Percentiles rank a stretch among this genome's conserved stretches.
Evolutionary conservation across 345 rosid species (phyloP).

Genomic region (Sonneratia caseolaris): DNA sequence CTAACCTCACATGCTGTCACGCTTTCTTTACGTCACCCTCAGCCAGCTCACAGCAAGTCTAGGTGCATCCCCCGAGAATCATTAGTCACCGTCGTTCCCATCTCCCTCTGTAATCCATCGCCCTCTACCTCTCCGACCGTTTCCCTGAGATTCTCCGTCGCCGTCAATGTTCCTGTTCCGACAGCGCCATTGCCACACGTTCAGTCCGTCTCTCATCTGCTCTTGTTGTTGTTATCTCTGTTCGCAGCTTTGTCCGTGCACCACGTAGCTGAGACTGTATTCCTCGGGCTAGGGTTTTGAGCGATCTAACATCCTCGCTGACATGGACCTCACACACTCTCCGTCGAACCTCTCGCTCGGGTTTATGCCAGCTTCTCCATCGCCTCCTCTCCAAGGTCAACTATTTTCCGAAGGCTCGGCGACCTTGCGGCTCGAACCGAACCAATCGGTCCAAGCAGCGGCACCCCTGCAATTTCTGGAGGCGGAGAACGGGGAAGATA

Average conservation of each 20-base stretch:
- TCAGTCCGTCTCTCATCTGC: background rate
- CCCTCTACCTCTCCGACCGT: background rate
- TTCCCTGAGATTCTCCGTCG: conserved; percentile 11
- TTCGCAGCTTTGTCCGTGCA: background rate
- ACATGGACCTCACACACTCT: conserved; percentile 25
- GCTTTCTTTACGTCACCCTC: background rate
- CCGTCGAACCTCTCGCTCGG: conserved; percentile 36
- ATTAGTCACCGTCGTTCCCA: background rate
- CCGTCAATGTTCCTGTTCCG: conserved; percentile 3
- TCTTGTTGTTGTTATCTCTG: conserved; percentile 3
- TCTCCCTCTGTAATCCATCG: too few species aligned
- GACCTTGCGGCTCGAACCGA: conserved; percentile 29
- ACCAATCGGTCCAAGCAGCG: conserved; percentile 17
- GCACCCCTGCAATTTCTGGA: conserved; percentile 40
- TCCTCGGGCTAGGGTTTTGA: background rate
- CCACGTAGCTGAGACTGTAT: background rate
- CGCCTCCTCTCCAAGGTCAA: conserved; percentile 11
- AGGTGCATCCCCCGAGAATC: conserved; percentile 6
- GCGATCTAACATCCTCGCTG: background rate
- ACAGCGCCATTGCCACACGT: background rate
- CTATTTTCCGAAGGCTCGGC: conserved; percentile 34
- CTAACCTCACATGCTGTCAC: background rate
- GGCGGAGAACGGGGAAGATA: conserved; percentile 10
- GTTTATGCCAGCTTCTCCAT: conserved; percentile 21
- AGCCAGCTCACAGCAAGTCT: background rate